Conservation (phyloP, 805 yeast genomes). For the Candida patagonica region DNA sequence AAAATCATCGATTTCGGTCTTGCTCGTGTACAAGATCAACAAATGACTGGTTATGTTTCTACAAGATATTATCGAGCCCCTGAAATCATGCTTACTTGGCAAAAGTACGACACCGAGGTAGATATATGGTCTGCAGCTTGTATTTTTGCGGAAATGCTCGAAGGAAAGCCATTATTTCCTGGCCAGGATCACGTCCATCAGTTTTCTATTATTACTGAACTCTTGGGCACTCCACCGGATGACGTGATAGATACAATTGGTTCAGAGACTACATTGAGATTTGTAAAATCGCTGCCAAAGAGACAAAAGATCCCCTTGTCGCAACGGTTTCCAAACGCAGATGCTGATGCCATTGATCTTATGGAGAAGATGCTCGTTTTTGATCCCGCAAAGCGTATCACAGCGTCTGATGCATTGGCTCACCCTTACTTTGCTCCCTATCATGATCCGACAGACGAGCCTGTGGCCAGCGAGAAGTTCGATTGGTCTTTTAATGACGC, state of each 20-base stretch:
- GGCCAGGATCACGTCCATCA: slow-evolving; percentile 98
- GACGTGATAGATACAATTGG: slow-evolving; percentile 96
- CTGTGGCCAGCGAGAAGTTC: slow-evolving; percentile 81
- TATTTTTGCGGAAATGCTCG: slow-evolving; percentile 95
- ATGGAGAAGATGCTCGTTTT: slow-evolving; percentile 85
- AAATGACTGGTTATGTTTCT: slow-evolving; percentile 97
- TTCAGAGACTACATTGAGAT: slow-evolving; percentile 87
- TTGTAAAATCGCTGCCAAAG: slow-evolving; percentile 88
- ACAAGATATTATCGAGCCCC: slow-evolving; percentile 97
- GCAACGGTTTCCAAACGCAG: slow-evolving; percentile 65
- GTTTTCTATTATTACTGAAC: slow-evolving; percentile 91
- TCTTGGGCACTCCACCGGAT: slow-evolving; percentile 91
- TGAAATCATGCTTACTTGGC: slow-evolving; percentile 98
- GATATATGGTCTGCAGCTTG: slow-evolving; percentile 99
- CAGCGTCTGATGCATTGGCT: slow-evolving; percentile 80
- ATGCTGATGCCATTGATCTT: slow-evolving; percentile 68
- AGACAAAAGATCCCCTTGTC: slow-evolving; percentile 85
- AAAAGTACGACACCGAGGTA: slow-evolving; percentile 90
- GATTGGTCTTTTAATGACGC: slow-evolving; percentile 99
- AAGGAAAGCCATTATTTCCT: slow-evolving; percentile 93
- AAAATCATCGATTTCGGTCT: slow-evolving; percentile 91
- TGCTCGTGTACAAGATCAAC: slow-evolving; percentile 96
- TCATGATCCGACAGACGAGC: slow-evolving; percentile 97
- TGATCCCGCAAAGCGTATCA: slow-evolving; percentile 89
- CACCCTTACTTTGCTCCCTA: slow-evolving; percentile 92